phyloP scores from a whole-genome alignment of 176 grass and related monocot genomes.

The Sorghum bicolor region Sorghum_bicolor_NCBIv3 NC_012872.2:61776001-61776500 shows the following conservation, averaged over 20 bases:
- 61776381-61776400: conserved; percentile 21
- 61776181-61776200: conserved; percentile 21
- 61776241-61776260: conserved; percentile 58
- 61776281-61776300: conserved; percentile 31
- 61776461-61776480: conserved; percentile 16
- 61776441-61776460: conserved; percentile 20
- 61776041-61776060: background rate
- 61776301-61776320: conserved; percentile 28
- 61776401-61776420: conserved; percentile 31
- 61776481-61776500: conserved; percentile 55
- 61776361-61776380: conserved; percentile 33
- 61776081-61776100: conserved; percentile 5
- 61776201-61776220: conserved; percentile 28
- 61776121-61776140: conserved; percentile 32
- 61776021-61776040: conserved; percentile 17
- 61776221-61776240: conserved; percentile 36
- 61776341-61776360: conserved; percentile 18
- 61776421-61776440: conserved; percentile 9
- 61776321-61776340: background rate
- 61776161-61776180: conserved; percentile 1
- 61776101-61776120: conserved; percentile 29
- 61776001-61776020: conserved; percentile 28
- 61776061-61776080: conserved; percentile 23
- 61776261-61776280: conserved; percentile 69
- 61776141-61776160: conserved; percentile 26